Percentiles rank a stretch among this genome's conserved stretches.
phyloP scores from a whole-genome alignment of 2,329 filamentous ascomycete genomes.

The Colletotrichum salicis region DNA sequence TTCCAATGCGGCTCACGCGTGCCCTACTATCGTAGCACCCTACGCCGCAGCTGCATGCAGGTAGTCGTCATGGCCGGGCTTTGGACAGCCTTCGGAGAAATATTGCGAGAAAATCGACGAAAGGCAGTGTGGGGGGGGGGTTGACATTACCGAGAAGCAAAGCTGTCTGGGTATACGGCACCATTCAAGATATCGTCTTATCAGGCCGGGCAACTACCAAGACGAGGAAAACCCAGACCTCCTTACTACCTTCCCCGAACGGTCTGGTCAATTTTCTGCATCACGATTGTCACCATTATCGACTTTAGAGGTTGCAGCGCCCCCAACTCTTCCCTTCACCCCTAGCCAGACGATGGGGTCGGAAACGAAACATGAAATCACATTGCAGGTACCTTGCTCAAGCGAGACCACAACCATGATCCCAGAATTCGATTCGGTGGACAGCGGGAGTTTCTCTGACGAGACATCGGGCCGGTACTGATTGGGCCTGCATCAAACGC shows the following conservation, averaged over 20 bases:
- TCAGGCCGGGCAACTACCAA: neutral
- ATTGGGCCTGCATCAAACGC: slow-evolving; percentile 17
- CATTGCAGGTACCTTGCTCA: neutral
- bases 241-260: neutral
- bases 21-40: neutral
- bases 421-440: neutral
- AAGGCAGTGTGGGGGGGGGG: slow-evolving; percentile 3
- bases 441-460: slow-evolving; percentile 8
- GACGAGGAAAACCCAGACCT: neutral
- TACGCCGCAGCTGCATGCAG: slow-evolving; percentile 4
- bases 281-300: neutral
- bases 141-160: neutral
- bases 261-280: neutral
- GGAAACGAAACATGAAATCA: neutral
- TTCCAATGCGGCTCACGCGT: slow-evolving; percentile 11
- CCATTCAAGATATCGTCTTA: neutral
- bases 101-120: neutral
- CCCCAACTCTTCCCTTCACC: neutral
- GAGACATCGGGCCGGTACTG: neutral
- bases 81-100: slow-evolving; percentile 5
- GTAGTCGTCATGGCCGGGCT: slow-evolving; percentile 1
- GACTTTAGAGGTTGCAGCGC: too few species aligned
- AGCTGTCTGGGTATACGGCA: slow-evolving; percentile 4
- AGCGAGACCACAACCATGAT: slow-evolving; percentile 9
- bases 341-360: neutral